A percentile compares a stretch with the other conserved stretches of the same genome.
phyloP scores from a whole-genome alignment of 306 rosid genomes.

The Vicia faba region DNA sequence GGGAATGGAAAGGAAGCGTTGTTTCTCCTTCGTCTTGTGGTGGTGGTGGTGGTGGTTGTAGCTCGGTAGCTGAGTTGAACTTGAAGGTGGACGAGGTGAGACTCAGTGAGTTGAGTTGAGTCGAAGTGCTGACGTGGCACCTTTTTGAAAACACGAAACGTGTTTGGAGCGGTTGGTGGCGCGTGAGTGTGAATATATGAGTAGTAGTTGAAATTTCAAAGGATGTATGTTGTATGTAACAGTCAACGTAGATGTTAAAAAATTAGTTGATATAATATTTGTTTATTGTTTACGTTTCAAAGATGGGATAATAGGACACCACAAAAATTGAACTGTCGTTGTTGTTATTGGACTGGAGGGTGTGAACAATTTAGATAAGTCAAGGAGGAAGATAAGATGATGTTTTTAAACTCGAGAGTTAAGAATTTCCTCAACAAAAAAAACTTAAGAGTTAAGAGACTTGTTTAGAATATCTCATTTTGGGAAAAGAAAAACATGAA shows the following conservation, averaged over 20 bases:
- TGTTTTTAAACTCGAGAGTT: background rate
- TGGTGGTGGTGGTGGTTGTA: constrained; percentile 28
- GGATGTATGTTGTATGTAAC: background rate
- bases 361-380: background rate
- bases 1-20: constrained; percentile 48
- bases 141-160: background rate
- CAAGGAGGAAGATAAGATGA: background rate
- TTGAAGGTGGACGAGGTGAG: constrained; percentile 45
- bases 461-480: background rate
- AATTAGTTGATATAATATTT: background rate
- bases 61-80: constrained; percentile 45
- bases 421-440: background rate
- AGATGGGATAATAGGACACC: background rate
- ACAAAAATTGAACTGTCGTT: background rate
- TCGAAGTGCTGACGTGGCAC: constrained; percentile 34
- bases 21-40: constrained; percentile 51
- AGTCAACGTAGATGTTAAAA: constrained; percentile 3
- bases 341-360: background rate
- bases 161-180: constrained; percentile 16
- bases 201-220: background rate
- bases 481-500: background rate
- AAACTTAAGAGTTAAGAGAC: background rate
- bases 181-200: constrained; percentile 16
- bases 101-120: constrained; percentile 39
- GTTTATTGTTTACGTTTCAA: background rate